A percentile compares a stretch with the other conserved stretches of the same genome.
phyloP scores from a whole-genome alignment of 2,329 filamentous ascomycete species.

The Penicillium sp. region DNA sequence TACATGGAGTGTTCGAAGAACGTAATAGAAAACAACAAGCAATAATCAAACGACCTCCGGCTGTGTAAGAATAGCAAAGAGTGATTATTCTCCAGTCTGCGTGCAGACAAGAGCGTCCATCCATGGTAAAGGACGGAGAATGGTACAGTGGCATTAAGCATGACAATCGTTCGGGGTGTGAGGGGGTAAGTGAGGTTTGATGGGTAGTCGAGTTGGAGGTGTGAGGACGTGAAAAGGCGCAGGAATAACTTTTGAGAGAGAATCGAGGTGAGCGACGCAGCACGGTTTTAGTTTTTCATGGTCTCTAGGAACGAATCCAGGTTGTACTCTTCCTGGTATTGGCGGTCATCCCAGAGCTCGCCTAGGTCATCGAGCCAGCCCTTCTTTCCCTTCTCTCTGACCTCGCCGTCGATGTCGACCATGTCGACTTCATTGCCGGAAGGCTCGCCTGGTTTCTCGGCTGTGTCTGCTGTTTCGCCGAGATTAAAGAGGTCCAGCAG shows the following conservation, averaged over 20 bases:
- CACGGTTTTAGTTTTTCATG: constrained; percentile 61
- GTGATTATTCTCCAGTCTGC: constrained; percentile 8
- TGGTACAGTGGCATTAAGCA: constrained; percentile 11
- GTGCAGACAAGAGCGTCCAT: constrained; percentile 9
- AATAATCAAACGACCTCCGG: constrained; percentile 1
- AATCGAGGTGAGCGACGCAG: not conserved
- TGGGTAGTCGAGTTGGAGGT: not conserved
- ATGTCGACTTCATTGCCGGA: constrained; percentile 63
- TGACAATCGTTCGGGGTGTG: constrained; percentile 8
- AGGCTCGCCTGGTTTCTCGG: constrained; percentile 59
- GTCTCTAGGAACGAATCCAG: constrained; percentile 91
- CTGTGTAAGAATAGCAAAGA: constrained; percentile 2
- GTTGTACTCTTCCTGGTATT: constrained; percentile 98
- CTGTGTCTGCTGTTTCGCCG: constrained; percentile 60
- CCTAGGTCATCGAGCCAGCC: constrained; percentile 91
- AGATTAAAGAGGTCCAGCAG: constrained; percentile 95
- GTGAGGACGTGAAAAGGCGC: no score
- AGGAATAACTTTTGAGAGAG: not conserved
- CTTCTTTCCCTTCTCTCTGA: constrained; percentile 93
- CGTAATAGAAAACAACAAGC: not conserved
- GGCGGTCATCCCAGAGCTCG: constrained; percentile 93
- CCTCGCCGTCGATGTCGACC: constrained; percentile 88
- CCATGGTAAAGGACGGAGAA: constrained; percentile 7
- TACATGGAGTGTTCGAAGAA: constrained; percentile 21
- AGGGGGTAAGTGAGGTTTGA: not conserved